phyloP scores from a whole-genome alignment of 805 yeast species.

The Candida maesae region DNA sequence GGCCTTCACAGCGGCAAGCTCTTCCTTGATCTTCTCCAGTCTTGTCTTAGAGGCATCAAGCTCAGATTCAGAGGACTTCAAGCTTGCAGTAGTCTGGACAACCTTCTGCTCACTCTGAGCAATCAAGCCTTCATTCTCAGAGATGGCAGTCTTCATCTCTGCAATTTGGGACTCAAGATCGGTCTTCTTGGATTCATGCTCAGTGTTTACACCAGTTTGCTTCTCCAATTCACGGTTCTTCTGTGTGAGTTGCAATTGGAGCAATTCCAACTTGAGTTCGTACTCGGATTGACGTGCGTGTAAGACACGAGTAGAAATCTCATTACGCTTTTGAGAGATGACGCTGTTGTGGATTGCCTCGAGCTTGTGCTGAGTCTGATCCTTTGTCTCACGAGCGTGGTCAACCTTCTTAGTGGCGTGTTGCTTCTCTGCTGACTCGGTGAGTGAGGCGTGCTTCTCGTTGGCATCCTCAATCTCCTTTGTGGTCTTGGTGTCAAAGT shows the following conservation, averaged over 20 bases:
- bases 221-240: conserved; percentile 23
- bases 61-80: conserved; percentile 19
- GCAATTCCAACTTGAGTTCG: conserved; percentile 21
- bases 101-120: conserved; percentile 16
- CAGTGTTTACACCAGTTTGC: conserved; percentile 18
- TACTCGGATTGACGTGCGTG: conserved; percentile 28
- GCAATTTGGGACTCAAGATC: conserved; percentile 21
- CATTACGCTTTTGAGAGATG: conserved; percentile 22
- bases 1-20: conserved; percentile 23
- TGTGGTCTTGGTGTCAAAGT: conserved; percentile 20
- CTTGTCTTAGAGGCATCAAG: conserved; percentile 15
- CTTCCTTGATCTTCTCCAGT: conserved; percentile 17
- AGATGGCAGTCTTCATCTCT: conserved; percentile 16
- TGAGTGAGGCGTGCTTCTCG: conserved; percentile 12
- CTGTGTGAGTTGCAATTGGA: conserved; percentile 24
- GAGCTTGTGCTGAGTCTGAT: conserved; percentile 15
- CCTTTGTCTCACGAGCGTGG: conserved; percentile 16
- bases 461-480: conserved; percentile 21
- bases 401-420: conserved; percentile 18
- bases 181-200: conserved; percentile 14
- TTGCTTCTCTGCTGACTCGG: conserved; percentile 21
- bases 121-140: conserved; percentile 19
- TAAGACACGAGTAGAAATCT: conserved; percentile 24
- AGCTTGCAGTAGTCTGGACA: conserved; percentile 6
- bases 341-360: conserved; percentile 20